Evolutionary conservation across 768 basidiomycete species (phyloP), one percentile per base, ranked within the genome.

Genomic region (Phylloporus sp.): DNA sequence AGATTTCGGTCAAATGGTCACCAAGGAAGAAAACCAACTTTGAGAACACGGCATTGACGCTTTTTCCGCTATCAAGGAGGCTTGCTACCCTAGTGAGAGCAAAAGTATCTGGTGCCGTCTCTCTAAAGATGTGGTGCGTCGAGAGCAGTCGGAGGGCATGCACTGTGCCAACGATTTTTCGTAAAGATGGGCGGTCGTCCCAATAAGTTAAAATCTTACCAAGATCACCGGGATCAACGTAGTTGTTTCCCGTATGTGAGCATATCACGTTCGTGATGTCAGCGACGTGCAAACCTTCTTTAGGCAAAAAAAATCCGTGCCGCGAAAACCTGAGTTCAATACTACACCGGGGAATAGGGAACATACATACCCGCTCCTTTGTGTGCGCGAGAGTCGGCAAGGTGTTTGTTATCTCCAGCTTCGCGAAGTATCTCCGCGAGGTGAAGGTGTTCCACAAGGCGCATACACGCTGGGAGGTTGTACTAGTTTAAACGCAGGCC

Each of bases 61-160:
- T 61, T 61, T 83, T 83, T 6, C 86, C 84, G 0, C 79, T 80
- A 57, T 89, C 86, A 5, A 90, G 66, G 11, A 82, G 66, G 9
- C 81, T 81, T 4, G 82, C 82, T 45, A 87, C 72, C 29, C 86
- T 76, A 56, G 84, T 90, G 42, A 79, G 73, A 8, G 84, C 72
- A 55, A 90, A 91, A 6, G 82, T 79, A 56, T 89, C 76, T 4
- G 86, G 86, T 9, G 75, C 70, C 4, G 78, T 70, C 63, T 91
- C 89, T 33, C 75, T 72, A 26, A 86, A 71, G 42, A 90, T 77
- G 61, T 90, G 86, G 58, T 88, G 85, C 0, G 87, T 86, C 10
- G 86, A 86, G 36, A 90, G 75, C 20, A 89, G 71, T 35, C 88
- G 82, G 32, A 91, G 74, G 27, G 79, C 75, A 57, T 89, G 88